Base-by-base conservation (phyloP, 2,329 filamentous ascomycete species). In the Colletotrichum noveboracense region DNA sequence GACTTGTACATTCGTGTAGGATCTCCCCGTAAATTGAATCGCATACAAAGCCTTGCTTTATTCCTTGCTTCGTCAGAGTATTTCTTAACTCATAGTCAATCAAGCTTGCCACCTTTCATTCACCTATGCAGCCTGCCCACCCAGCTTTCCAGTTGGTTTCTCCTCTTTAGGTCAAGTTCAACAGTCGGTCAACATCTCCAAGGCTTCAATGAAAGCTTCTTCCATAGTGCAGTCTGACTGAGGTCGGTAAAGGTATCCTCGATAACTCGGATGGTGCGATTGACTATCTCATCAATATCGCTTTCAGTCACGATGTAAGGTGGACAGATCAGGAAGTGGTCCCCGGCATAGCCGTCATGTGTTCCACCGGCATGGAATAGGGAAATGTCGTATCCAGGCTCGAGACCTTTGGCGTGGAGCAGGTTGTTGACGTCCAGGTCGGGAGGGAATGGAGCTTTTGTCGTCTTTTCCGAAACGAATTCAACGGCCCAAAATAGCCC, bases 41-140 rank as follows among this genome's bases (percentile, higher is more conserved):
- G 5, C 3, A 43, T n/a, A 0, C 0, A n/a, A n/a, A 12, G n/a
- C 2, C 18, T 43, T n/a, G 18, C 18, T 43, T n/a, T n/a, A n/a
- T 6, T n/a, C 38, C 3, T 6, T n/a, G 9, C 9, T n/a, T n/a
- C 18, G 38, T n/a, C 38, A 48, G 9, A 48, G 4, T 48, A 1
- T 7, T 48, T 0, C 9, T 38, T 0, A 9, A 2, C 8, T 10
- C 5, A 43, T 3, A 4, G 5, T n/a, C 38, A 43, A 43, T 43
- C 18, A 43, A 43, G 38, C 38, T 0, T 6, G 5, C 8, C 16
- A 43, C 8, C 5, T 18, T 43, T 43, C 36, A 43, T 18, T 43
- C 8, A 38, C 16, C 36, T 38, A 38, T 38, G 2, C 2, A 38
- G 36, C 16, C 7, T 38, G 36, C 36, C 8, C 1, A 43, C 5